Conservation (phyloP, 306 rosid species). For the Sesbania bispinosa region DNA sequence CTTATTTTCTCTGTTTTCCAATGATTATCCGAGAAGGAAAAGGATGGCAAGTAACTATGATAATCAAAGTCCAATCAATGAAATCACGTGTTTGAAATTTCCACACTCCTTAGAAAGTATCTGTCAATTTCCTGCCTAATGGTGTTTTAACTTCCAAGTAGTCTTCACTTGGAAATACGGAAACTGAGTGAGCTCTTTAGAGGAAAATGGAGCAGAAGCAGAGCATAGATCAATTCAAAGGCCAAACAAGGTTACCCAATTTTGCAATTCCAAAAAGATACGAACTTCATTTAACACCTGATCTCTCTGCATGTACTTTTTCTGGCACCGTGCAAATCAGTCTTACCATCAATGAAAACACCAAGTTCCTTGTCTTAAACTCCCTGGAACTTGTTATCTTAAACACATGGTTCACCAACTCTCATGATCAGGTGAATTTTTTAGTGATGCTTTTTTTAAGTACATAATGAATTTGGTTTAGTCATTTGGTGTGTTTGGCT, state of each 20-base stretch:
- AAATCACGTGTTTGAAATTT: neutral
- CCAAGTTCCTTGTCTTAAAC: constrained; percentile 50
- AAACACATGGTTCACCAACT: constrained; percentile 38
- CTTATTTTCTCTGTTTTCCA: too few relatives aligned
- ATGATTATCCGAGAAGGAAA: neutral
- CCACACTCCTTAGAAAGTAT: neutral
- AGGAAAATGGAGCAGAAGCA: constrained; percentile 42
- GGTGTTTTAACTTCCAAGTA: neutral
- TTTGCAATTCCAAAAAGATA: constrained; percentile 49
- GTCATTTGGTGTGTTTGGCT: neutral
- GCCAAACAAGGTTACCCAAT: constrained; percentile 50
- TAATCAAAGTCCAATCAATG: neutral
- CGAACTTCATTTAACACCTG: constrained; percentile 52
- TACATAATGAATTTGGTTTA: neutral
- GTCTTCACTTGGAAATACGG: neutral
- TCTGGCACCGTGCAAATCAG: constrained; percentile 40
- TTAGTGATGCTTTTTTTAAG: neutral
- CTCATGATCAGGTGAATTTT: constrained; percentile 39
- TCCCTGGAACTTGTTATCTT: constrained; percentile 52
- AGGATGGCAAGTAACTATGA: neutral
- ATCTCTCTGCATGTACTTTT: constrained; percentile 49
- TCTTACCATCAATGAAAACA: constrained; percentile 31
- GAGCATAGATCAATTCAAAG: constrained; percentile 48
- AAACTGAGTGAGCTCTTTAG: neutral
- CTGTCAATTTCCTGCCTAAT: neutral